Evolutionary conservation across 2,329 filamentous ascomycete genomes (phyloP).

Genomic region (Arthroderma sp.): DNA sequence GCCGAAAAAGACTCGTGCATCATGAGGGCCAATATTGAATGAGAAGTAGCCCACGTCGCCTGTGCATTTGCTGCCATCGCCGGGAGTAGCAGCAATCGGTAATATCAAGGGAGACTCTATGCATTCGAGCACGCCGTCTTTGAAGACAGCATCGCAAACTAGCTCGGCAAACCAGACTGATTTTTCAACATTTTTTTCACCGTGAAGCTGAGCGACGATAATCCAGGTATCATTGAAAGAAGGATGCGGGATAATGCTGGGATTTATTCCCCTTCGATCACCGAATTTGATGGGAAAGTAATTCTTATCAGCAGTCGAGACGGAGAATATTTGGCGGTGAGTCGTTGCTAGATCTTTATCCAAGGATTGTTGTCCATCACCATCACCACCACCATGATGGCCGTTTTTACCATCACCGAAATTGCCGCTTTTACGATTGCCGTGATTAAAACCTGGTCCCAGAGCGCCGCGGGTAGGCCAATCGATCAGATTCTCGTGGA

Average conservation of each 20-base stretch:
- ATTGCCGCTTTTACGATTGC: background rate
- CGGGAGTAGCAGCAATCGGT: conserved; percentile 35
- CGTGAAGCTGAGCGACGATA: conserved; percentile 37
- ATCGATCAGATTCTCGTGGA: background rate
- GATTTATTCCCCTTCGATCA: conserved; percentile 34
- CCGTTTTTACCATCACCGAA: background rate
- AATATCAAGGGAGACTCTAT: conserved; percentile 28
- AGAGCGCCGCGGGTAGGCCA: background rate
- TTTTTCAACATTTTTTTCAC: conserved; percentile 14
- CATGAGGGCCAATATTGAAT: conserved; percentile 42
- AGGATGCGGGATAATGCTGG: conserved; percentile 47
- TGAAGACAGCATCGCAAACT: conserved; percentile 39
- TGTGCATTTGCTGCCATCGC: conserved; percentile 31
- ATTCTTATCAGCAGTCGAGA: conserved; percentile 32
- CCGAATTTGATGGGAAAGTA: conserved; percentile 41
- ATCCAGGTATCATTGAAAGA: conserved; percentile 35
- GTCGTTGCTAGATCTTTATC: conserved; percentile 6
- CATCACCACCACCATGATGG: background rate
- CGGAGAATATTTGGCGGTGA: conserved; percentile 32
- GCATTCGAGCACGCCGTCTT: conserved; percentile 27
- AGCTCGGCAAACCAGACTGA: conserved; percentile 32
- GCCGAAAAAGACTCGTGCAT: conserved; percentile 45
- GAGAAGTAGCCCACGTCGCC: conserved; percentile 32
- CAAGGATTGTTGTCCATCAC: background rate
- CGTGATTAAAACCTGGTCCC: background rate